A percentile compares a stretch with the other conserved stretches of the same genome.
Conservation (phyloP, 2,329 filamentous ascomycete genomes). For the Botryotinia convoluta region DNA sequence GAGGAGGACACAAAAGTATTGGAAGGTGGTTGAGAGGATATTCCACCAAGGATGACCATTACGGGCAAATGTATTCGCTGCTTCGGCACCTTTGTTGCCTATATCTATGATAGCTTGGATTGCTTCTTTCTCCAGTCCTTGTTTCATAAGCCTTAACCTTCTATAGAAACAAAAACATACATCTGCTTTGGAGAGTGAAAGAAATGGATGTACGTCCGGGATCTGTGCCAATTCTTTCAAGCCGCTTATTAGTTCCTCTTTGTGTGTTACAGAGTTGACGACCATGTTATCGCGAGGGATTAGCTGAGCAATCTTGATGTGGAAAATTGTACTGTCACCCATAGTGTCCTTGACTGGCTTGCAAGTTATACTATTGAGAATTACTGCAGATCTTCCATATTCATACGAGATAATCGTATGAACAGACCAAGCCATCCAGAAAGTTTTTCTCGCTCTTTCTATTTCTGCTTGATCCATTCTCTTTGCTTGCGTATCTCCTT, state of each 20-base stretch:
- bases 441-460: constrained; percentile 18
- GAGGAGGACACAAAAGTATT: constrained; percentile 29
- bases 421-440: constrained; percentile 20
- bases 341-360: constrained; percentile 13
- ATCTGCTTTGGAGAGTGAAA: constrained; percentile 28
- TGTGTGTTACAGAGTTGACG: not conserved
- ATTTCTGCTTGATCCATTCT: constrained; percentile 15
- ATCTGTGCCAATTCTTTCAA: constrained; percentile 17
- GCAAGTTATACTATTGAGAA: constrained; percentile 26
- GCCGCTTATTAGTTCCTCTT: not conserved
- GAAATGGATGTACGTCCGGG: constrained; percentile 7
- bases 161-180: constrained; percentile 31
- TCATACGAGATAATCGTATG: constrained; percentile 25
- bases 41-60: constrained; percentile 31
- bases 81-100: constrained; percentile 25
- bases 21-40: constrained; percentile 28
- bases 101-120: constrained; percentile 6
- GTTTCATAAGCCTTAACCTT: constrained; percentile 21
- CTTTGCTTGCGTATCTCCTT: constrained; percentile 9
- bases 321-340: constrained; percentile 7
- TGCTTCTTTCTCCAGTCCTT: constrained; percentile 10
- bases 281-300: constrained; percentile 22
- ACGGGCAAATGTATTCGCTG: constrained; percentile 21
- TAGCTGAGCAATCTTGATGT: constrained; percentile 23
- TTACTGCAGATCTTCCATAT: constrained; percentile 27